A percentile compares a stretch with the other conserved stretches of the same genome.
phyloP scores from a whole-genome alignment of 176 grass and related monocot genomes.

The Otatea glauca region DNA sequence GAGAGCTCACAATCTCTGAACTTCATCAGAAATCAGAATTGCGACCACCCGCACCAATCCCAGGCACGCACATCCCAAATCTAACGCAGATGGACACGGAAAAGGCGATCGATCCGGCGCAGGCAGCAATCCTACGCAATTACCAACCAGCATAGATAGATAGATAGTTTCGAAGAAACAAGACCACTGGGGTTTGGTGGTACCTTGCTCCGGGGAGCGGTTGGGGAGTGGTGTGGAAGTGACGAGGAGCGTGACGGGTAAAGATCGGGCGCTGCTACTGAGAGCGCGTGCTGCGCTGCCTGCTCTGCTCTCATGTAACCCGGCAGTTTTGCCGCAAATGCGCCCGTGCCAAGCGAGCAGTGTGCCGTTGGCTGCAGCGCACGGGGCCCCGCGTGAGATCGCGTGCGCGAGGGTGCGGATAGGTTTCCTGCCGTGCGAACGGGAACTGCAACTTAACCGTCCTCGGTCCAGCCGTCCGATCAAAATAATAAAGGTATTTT shows the following conservation, averaged over 20 bases:
- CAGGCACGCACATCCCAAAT: not conserved
- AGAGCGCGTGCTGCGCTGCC: not conserved
- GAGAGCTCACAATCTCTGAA: not conserved
- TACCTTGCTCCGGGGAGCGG: constrained; percentile 39
- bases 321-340: not conserved
- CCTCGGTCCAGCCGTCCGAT: no score
- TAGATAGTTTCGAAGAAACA: not conserved
- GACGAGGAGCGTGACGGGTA: constrained; percentile 1
- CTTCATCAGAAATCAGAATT: not conserved
- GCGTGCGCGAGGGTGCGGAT: not conserved
- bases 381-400: not conserved
- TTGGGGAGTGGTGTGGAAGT: not conserved
- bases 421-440: no score
- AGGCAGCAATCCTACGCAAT: not conserved
- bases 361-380: constrained; percentile 15
- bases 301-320: not conserved
- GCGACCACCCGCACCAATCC: not conserved
- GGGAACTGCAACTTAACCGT: no score
- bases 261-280: not conserved
- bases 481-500: no score
- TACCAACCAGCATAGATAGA: not conserved
- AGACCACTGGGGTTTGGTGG: not conserved
- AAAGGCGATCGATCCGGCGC: not conserved
- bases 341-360: no score
- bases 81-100: not conserved